Base-by-base conservation (phyloP, 768 basidiomycete genomes). In the Cystofilobasidium ferigula region DNA sequence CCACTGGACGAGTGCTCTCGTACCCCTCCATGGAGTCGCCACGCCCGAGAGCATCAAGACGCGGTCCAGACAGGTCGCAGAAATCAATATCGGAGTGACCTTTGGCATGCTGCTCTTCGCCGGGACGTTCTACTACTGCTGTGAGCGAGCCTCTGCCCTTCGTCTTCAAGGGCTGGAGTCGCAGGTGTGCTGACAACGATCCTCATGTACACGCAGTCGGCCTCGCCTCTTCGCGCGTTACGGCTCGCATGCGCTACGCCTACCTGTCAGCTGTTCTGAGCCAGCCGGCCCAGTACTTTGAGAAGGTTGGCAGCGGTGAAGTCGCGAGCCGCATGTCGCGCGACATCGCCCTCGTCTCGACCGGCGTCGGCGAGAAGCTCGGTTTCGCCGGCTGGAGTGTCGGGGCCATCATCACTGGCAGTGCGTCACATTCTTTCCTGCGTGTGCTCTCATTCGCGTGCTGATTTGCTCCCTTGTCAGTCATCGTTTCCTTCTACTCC, bases 231-330 rank as follows among this genome's bases (percentile, higher is more conserved):
- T 38, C 42, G 9, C 48, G 51, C 1, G 64, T 66, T 22, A 36
- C 45, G 14, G 59, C 58, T 18, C 59, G 64, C 14, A 66, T 66
- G 35, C 48, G 64, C 7, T 28, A 51, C 5, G 69, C 69, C 34
- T 70, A 70, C 60, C 62, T 70, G n/a, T 28, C 64, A 7, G 62
- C 67, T 18, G 63, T 68, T 18, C 35, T 70, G 22, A 48, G 57
- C 22, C 69, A 70, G 34, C 62, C 63, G 24, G 63, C 67, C 3
- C 45, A 48, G 10, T 70, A 64, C 38, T 70, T 70, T 48, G 69
- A 70, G 36, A 36, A 59, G 35, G 63, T 65, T 30, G 69, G 69
- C 30, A 57, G 67, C 12, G 69, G 69, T 56, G 69, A 70, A 58
- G 67, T 69, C 28, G 63, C 54, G 4, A 56, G 56, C 34, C 57